Evolutionary conservation across 805 yeast species (phyloP).

Genomic region (Maudiozyma pseudohumilis): DNA sequence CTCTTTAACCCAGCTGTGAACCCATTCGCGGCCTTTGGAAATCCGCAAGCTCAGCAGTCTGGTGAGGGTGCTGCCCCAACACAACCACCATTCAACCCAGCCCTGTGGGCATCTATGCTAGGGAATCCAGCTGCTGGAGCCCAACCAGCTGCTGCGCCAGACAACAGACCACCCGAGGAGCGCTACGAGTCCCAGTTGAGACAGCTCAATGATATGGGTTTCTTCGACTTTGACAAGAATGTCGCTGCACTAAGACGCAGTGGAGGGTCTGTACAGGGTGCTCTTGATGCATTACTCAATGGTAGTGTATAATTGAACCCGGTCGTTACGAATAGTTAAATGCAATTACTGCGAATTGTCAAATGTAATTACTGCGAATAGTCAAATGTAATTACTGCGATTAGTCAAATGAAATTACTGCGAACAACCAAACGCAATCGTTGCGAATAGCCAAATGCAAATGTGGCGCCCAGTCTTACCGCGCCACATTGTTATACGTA

Average conservation of each 20-base stretch:
- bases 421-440: too few species aligned
- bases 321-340: too few species aligned
- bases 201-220: conserved; percentile 76
- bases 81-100: conserved; percentile 39
- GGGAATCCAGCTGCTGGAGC: conserved; percentile 12
- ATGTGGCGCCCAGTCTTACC: too few species aligned
- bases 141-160: conserved; percentile 32
- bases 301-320: conserved; percentile 27
- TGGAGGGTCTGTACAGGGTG: conserved; percentile 97
- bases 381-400: too few species aligned
- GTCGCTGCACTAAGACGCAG: conserved; percentile 86
- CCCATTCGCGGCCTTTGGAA: neutral
- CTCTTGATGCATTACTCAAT: conserved; percentile 73
- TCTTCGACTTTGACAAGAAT: conserved; percentile 84
- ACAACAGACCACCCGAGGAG: conserved; percentile 71
- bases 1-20: conserved; percentile 20
- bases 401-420: too few species aligned
- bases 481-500: too few species aligned
- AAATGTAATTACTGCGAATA: too few species aligned
- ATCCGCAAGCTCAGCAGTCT: conserved; percentile 7
- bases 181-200: conserved; percentile 61
- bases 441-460: too few species aligned
- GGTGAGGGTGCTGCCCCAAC: conserved; percentile 8
- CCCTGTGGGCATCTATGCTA: conserved; percentile 36
- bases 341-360: too few species aligned